A percentile compares a stretch with the other conserved stretches of the same genome.
These are phyloP conservation scores for Cercospora berteroae DNA, from an alignment of 2,329 filamentous ascomycete species.

Conservation along the genomic window DNA sequence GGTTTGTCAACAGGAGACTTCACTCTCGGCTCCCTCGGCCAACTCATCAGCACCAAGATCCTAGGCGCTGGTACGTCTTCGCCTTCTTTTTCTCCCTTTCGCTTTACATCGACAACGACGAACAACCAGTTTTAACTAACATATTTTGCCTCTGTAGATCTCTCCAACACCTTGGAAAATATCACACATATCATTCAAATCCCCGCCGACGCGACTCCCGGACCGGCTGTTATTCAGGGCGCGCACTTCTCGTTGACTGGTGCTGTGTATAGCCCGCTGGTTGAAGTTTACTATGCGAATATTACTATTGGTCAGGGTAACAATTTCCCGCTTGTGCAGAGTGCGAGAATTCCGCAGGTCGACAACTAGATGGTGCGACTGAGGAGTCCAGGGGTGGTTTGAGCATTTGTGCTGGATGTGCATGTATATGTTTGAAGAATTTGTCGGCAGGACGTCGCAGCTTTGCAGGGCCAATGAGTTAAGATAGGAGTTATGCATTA, in stretches of 20 bases:
- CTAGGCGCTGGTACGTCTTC: conserved; percentile 20
- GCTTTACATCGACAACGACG: background rate
- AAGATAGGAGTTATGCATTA: background rate
- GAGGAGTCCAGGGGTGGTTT: background rate
- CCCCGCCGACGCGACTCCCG: conserved; percentile 12
- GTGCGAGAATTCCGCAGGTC: background rate
- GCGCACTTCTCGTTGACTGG: conserved; percentile 25
- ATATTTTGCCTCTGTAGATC: conserved; percentile 7
- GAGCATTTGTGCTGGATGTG: background rate
- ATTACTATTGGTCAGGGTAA: conserved; percentile 24
- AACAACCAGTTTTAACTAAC: background rate
- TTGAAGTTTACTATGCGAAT: conserved; percentile 21
- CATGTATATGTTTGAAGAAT: background rate
- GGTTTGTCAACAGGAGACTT: conserved; percentile 30
- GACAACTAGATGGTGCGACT: background rate
- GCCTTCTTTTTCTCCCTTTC: too few species aligned
- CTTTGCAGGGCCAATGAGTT: background rate
- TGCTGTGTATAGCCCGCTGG: conserved; percentile 3
- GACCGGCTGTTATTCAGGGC: conserved; percentile 17
- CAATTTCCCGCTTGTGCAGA: conserved; percentile 3
- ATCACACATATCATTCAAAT: conserved; percentile 27
- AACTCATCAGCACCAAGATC: conserved; percentile 15
- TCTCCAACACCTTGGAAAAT: conserved; percentile 21
- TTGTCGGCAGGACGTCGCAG: background rate
- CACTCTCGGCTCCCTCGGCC: conserved; percentile 15